Base-by-base conservation (phyloP, 2,329 filamentous ascomycete genomes). In the Atkinsonella hypoxylon region DNA sequence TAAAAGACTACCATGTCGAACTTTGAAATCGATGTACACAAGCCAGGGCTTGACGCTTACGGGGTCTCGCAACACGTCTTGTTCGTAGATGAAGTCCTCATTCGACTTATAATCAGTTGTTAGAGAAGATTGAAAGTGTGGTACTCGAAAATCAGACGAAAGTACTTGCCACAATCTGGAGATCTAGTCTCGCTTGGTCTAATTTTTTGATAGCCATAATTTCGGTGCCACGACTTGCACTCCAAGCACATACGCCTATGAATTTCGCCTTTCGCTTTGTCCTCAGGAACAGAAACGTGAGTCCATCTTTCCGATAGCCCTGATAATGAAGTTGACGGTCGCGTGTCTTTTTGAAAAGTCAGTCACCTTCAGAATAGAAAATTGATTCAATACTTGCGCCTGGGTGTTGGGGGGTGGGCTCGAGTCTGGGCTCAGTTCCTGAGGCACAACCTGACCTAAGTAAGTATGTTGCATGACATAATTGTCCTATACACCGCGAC, bases 61-160 rank as follows among this genome's bases (percentile, higher is more conserved):
- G 9, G 83, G 81, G 62, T 94, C 88, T 59, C 90, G 87, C 57
- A 93, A 74, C 54, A 97, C 82, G 67, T 98, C 93, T 70, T 96
- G 90, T 71, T 98, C 94, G 75, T 97, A 98, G 54, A 95, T 80
- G 50, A 87, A 84, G 71, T 98, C 93, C 71, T 94, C 89, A 64
- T 89, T 87, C 60, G 82, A 77, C 81, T 91, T 57, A 2, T 59
- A 57, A 60, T 64, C 54, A n/a, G 17, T 46, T n/a, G 49, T 51
- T 31, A 51, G 39, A 17, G 17, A 20, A 20, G 4, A 10, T 11
- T 11, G 18, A 22, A 6, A 18, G 32, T 10, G 30, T 15, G 26
- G 43, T 13, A 13, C 17, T 45, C 12, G 3, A 48, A 9, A 30
- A n/a, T 32, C n/a, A 22, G 34, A 2, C 15, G 22, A 15, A 2